Conservation (phyloP, 768 basidiomycete species). For the Jaapia argillacea region DNA sequence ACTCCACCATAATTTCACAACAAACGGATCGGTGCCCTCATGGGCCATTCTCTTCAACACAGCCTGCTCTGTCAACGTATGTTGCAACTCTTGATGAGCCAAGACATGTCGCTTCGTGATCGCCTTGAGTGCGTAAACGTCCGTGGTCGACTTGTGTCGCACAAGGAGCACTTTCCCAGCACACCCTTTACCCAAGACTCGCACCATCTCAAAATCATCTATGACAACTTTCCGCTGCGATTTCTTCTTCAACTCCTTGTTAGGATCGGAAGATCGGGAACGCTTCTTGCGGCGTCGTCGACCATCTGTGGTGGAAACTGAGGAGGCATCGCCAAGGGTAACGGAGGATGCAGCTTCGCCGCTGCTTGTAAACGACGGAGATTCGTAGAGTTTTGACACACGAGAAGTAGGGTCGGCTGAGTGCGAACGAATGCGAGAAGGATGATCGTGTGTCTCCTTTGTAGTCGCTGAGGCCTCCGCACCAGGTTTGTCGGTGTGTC, state of each 20-base stretch:
- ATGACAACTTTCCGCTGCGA: conserved; percentile 61
- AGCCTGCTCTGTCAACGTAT: conserved; percentile 93
- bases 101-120: conserved; percentile 97
- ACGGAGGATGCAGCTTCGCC: conserved; percentile 46
- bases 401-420: conserved; percentile 69
- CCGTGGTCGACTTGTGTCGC: conserved; percentile 58
- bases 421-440: conserved; percentile 60
- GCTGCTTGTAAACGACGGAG: conserved; percentile 12
- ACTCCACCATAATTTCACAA: conserved; percentile 93
- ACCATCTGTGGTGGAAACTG: conserved; percentile 43
- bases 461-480: conserved; percentile 11
- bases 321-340: conserved; percentile 67
- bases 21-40: conserved; percentile 82
- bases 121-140: conserved; percentile 90
- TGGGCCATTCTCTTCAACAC: conserved; percentile 93
- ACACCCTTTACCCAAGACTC: conserved; percentile 94
- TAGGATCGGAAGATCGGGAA: conserved; percentile 37
- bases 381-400: conserved; percentile 48
- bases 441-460: conserved; percentile 17
- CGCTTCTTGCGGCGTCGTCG: conserved; percentile 44
- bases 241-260: conserved; percentile 42
- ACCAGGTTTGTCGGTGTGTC: conserved; percentile 11
- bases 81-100: conserved; percentile 92
- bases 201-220: conserved; percentile 95
- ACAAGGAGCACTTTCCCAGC: conserved; percentile 96